Percentiles rank a stretch among this genome's conserved stretches.
Evolutionary conservation across 2,329 filamentous ascomycete genomes (phyloP).

Genomic region (Ascochyta clinopodiicola): DNA sequence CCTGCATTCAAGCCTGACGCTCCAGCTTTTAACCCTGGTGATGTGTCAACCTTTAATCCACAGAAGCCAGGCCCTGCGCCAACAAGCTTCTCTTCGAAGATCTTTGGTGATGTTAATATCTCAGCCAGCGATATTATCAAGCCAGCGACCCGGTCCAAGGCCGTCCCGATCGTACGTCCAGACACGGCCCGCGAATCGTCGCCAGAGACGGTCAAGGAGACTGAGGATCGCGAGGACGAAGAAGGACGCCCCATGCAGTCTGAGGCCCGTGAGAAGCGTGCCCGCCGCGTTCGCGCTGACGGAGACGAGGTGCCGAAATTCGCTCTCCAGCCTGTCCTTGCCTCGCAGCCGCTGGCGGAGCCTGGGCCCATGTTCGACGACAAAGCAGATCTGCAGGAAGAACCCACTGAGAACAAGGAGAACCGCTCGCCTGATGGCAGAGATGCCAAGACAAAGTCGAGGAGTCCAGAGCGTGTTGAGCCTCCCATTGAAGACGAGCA

Average conservation of each 20-base stretch:
- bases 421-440: conserved; percentile 42
- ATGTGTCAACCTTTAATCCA: conserved; percentile 31
- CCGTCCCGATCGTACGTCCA: conserved; percentile 78
- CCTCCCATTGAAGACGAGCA: conserved; percentile 20
- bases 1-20: conserved; percentile 65
- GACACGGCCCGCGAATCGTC: conserved; percentile 52
- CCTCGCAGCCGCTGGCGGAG: conserved; percentile 46
- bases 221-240: conserved; percentile 58
- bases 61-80: conserved; percentile 30
- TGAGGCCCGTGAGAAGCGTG: conserved; percentile 77
- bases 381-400: conserved; percentile 28
- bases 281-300: conserved; percentile 68
- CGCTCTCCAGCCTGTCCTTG: conserved; percentile 57
- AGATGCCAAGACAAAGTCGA: conserved; percentile 33
- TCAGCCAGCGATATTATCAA: conserved; percentile 68
- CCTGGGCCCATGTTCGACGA: conserved; percentile 33
- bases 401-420: conserved; percentile 46
- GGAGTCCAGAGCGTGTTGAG: conserved; percentile 35
- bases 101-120: conserved; percentile 56
- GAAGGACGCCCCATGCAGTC: conserved; percentile 68
- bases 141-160: conserved; percentile 76
- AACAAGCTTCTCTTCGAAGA: conserved; percentile 42
- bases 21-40: conserved; percentile 67
- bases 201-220: conserved; percentile 49
- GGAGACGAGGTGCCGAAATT: conserved; percentile 79